Evolutionary conservation across 2,329 filamentous ascomycete species (phyloP).

Genomic region (Parastagonospora avenae): DNA sequence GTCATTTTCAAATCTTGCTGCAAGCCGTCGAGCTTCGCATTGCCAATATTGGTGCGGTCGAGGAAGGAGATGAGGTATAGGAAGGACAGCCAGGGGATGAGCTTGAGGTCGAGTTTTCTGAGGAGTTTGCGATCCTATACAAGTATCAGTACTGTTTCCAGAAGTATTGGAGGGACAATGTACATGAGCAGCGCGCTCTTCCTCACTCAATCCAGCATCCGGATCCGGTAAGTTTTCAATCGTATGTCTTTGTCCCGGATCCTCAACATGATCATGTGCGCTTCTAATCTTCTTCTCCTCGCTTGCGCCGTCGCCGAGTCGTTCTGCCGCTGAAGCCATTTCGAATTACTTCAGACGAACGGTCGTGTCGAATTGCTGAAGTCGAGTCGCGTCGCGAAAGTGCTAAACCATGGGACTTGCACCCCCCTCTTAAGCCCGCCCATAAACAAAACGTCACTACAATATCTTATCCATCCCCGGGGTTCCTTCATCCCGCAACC

Average conservation of each 20-base stretch:
- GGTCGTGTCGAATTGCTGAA: too few relatives aligned
- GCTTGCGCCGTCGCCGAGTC: constrained; percentile 19
- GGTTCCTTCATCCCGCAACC: not conserved
- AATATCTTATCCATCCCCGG: not conserved
- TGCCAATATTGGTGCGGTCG: constrained; percentile 76
- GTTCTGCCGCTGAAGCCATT: constrained; percentile 31
- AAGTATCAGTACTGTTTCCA: not conserved
- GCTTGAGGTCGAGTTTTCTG: constrained; percentile 64
- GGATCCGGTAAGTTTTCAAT: constrained; percentile 54
- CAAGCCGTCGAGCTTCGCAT: constrained; percentile 65
- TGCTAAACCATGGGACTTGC: not conserved
- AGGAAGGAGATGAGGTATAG: constrained; percentile 78
- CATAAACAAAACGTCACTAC: constrained; percentile 3
- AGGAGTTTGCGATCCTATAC: constrained; percentile 65
- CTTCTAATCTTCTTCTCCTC: constrained; percentile 27
- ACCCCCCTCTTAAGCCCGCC: not conserved
- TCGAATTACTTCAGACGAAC: not conserved
- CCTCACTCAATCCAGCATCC: constrained; percentile 68
- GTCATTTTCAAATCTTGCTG: constrained; percentile 66
- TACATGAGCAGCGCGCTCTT: constrained; percentile 67
- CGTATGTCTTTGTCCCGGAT: constrained; percentile 7
- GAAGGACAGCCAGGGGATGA: constrained; percentile 71
- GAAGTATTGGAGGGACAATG: constrained; percentile 25
- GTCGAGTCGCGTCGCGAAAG: too few relatives aligned
- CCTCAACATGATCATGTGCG: constrained; percentile 10